phyloP scores from a whole-genome alignment of 441 rosid genomes.

The Lagerstroemia fauriei region DNA sequence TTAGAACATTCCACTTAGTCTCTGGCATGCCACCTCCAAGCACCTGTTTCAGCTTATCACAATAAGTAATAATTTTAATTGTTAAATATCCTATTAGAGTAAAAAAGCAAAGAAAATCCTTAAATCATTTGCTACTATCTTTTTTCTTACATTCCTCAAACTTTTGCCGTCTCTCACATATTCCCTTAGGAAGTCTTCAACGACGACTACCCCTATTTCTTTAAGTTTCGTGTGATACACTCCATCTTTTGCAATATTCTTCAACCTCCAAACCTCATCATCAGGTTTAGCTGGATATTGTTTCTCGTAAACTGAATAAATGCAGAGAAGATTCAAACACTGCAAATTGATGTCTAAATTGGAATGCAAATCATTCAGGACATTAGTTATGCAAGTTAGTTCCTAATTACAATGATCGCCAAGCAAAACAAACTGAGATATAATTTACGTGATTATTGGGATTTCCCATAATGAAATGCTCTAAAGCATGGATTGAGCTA shows the following conservation, averaged over 20 bases:
- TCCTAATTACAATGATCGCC: not conserved
- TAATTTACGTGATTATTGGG: not conserved
- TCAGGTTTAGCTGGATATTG: conserved; percentile 84
- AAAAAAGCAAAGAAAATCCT: not conserved
- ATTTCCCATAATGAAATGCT: not conserved
- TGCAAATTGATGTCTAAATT: not conserved
- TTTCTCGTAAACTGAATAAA: conserved; percentile 82
- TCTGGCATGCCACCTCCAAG: conserved; percentile 96
- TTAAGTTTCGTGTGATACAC: conserved; percentile 74
- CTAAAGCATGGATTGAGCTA: not conserved
- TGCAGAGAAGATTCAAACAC: not conserved
- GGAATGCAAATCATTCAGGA: not conserved
- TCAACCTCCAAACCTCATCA: conserved; percentile 97
- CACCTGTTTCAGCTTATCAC: conserved; percentile 45
- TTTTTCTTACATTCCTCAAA: conserved; percentile 69
- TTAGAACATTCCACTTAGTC: conserved; percentile 94
- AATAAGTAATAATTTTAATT: conserved; percentile 13
- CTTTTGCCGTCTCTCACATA: conserved; percentile 63
- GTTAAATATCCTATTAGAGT: conserved; percentile 18
- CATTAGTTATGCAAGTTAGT: not conserved
- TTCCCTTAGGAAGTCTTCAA: conserved; percentile 78
- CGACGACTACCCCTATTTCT: conserved; percentile 41
- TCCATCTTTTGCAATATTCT: conserved; percentile 96
- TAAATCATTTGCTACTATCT: conserved; percentile 21
- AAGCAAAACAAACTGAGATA: not conserved